Evolutionary conservation across 805 yeast species (phyloP), one percentile per base, ranked within the genome.

Genomic region (Schwanniomyces polymorphus): DNA sequence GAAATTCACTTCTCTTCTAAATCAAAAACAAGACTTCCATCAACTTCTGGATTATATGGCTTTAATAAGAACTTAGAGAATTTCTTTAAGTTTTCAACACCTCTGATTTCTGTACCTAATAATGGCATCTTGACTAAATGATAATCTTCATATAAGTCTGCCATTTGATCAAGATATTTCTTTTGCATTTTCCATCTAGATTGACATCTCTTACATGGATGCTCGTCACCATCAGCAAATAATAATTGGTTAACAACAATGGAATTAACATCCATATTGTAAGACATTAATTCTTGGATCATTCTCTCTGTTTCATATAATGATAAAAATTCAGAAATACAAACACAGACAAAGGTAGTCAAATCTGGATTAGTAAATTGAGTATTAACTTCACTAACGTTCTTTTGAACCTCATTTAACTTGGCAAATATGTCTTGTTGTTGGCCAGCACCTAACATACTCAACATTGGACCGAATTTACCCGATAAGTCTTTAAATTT

Each of bases 221-320:
- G 80, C 54, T 82, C 88, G 41, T 81, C 85, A 45, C 80, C 86
- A 46, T 82, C 85, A n/a, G 97, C 94, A 70, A 86, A 88, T 50
- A 94, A 75, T 54, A 94, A 78, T 71, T 94, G 99, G 72, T 94
- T 94, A 45, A 95, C 96, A 52, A 94, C 91, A 60, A 94, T 94
- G 33, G 97, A 87, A 68, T 91, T 92, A 52, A 95, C 97, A 68
- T 94, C 99, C 86, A 94, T 94, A 55, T 91, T 88, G 70, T 89
- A 94, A 45, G 92, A 84, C 70, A 91, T 86, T 65, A 94, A 81
- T 67, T 94, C 99, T 74, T 94, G 99, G 56, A 94, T 88, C 84
- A 94, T 82, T 72, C 99, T 85, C 73, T 94, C 99, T 16, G 98
- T 92, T 70, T 94, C 99, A 68, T 94, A 94, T 41, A 94, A 76